Evolutionary conservation across 495 filamentous ascomycete genomes (phyloP).

Genomic region (Penicillium bialowiezense): DNA sequence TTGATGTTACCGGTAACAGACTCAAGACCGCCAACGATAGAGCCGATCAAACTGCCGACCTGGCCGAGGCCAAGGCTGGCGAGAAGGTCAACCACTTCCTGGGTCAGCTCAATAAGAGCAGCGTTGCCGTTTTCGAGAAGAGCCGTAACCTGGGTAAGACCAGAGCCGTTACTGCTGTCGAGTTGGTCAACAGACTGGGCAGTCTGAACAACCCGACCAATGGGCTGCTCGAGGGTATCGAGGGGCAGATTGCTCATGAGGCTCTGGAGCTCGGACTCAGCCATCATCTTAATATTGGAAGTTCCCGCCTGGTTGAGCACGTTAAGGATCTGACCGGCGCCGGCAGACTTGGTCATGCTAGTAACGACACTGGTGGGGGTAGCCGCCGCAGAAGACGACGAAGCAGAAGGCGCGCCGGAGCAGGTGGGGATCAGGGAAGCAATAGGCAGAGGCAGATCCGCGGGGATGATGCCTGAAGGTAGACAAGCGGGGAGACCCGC

Average conservation of each 20-base stretch:
- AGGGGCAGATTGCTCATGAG: constrained; percentile 16
- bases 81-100: constrained; percentile 11
- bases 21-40: constrained; percentile 14
- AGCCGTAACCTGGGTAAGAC: constrained; percentile 6
- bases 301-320: constrained; percentile 18
- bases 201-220: constrained; percentile 18
- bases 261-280: constrained; percentile 18
- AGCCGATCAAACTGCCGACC: constrained; percentile 59
- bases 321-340: constrained; percentile 10
- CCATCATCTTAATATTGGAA: constrained; percentile 12
- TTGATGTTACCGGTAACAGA: constrained; percentile 5
- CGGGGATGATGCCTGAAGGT: constrained; percentile 14
- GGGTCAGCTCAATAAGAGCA: constrained; percentile 22
- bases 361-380: constrained; percentile 4
- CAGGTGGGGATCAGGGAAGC: constrained; percentile 12
- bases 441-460: constrained; percentile 8
- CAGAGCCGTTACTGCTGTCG: constrained; percentile 1
- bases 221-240: constrained; percentile 8
- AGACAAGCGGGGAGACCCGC: constrained; percentile 15
- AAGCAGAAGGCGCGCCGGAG: neutral
- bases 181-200: constrained; percentile 12
- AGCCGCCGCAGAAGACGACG: constrained; percentile 1
- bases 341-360: neutral
- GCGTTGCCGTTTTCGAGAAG: constrained; percentile 16
- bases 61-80: constrained; percentile 58